Base-by-base conservation (phyloP, 148 eudicot genomes). In the Polygonum aviculare region DNA sequence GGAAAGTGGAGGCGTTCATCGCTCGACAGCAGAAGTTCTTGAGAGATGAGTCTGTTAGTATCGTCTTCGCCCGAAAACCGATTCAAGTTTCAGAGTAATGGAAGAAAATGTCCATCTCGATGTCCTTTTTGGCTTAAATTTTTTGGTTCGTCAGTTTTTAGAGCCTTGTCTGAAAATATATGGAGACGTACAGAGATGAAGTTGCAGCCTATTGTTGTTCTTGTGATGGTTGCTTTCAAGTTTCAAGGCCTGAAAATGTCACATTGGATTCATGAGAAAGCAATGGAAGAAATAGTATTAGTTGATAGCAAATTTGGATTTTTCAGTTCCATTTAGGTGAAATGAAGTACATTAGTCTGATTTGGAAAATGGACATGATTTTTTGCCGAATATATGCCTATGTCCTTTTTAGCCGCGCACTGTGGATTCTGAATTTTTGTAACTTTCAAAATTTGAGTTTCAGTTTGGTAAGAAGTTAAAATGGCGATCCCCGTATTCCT, bases 1-100 rank as follows among this genome's bases (percentile, higher is more conserved):
- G 76, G 2, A 87, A 79, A 33, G 80, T 91, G 0, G 97, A 93
- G 31, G 89, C 80, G 47, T 88, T 87, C 79, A 93, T 93, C 35
- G 80, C 78, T 33, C 77, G 83, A 50, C 88, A 87, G n/a, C 85
- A 81, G 77, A 81, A 62, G 47, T 65, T 77, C 15, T 40, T 87
- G 12, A 41, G 80, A 86, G 84, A 88, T 74, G 80, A 78, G 18
- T 75, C 77, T 39, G 0, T 54, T 47, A 21, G 48, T 44, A 15
- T 65, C 19, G 12, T 65, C 7, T 65, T 9, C 36, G n/a, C 41
- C 14, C 36, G 71, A 65, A 36, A 5, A 2, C 14, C 4, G 38
- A 60, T 60, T 26, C 31, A 26, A 26, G 67, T 26, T 26, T 26
- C 31, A 54, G 15, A 18, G 18, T 19, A 19, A 31, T 35, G 4